These are phyloP conservation scores for Chalara sp. DNA, from an alignment of 2,329 filamentous ascomycete genomes.

Conservation along the genomic window DNA sequence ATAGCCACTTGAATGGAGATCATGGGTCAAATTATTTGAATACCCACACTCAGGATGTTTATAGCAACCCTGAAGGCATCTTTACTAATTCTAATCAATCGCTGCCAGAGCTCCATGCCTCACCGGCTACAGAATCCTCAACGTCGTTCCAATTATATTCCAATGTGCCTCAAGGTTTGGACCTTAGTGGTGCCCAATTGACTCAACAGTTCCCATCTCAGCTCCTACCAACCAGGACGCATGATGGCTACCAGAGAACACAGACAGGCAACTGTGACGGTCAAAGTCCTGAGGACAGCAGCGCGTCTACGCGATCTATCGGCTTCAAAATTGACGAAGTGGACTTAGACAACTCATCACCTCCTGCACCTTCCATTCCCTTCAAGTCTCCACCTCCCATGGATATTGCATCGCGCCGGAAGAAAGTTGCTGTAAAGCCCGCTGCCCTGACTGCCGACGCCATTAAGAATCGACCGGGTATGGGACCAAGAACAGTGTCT, in stretches of 20 bases:
- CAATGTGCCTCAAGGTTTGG: slow-evolving; percentile 3
- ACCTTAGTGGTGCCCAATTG: slow-evolving; percentile 7
- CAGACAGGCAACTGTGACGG: slow-evolving; percentile 11
- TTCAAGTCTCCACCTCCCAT: slow-evolving; percentile 25
- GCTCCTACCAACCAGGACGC: slow-evolving; percentile 8
- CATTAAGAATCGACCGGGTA: slow-evolving; percentile 15
- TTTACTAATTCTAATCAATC: slow-evolving; percentile 14
- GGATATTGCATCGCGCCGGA: slow-evolving; percentile 24
- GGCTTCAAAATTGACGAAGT: slow-evolving; percentile 17
- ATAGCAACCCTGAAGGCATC: slow-evolving; percentile 11
- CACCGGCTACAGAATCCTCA: slow-evolving; percentile 13
- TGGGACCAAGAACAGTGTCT: slow-evolving; percentile 25
- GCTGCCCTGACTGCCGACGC: slow-evolving; percentile 22
- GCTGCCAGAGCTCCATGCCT: slow-evolving; percentile 6
- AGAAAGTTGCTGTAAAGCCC: slow-evolving; percentile 25
- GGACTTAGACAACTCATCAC: slow-evolving; percentile 14
- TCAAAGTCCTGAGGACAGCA: slow-evolving; percentile 16
- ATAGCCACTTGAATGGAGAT: slow-evolving; percentile 8
- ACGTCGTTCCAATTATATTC: slow-evolving; percentile 16
- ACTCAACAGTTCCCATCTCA: slow-evolving; percentile 19
- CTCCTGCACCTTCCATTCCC: slow-evolving; percentile 17
- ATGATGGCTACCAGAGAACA: slow-evolving; percentile 8
- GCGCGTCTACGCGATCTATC: slow-evolving; percentile 8
- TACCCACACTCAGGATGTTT: background rate
- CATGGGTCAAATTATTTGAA: slow-evolving; percentile 11